Evolutionary conservation across 768 basidiomycete species (phyloP), one percentile per base, ranked within the genome.

Genomic region (Suillus tomentosus): DNA sequence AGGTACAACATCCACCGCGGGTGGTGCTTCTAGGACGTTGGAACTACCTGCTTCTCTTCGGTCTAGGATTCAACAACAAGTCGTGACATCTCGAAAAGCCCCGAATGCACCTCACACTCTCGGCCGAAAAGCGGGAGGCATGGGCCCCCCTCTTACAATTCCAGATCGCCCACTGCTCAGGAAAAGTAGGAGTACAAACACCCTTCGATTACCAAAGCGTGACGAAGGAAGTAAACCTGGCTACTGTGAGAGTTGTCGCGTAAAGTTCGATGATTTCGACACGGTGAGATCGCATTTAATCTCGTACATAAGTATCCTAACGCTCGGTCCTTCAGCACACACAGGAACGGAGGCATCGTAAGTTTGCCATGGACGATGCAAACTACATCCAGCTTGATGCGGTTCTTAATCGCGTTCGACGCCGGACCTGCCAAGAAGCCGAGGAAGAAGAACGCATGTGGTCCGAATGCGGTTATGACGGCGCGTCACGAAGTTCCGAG

Each of bases 221-320:
- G 92, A 95, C 64, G 94, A 96, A 78, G 88, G 87, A 19, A 87
- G 84, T 66, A 98, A 97, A 71, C 91, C 96, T 5, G 97, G 97
- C 5, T 99, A 98, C 76, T 99, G 97, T 75, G 97, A 99, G 77
- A 96, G 95, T 73, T 99, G 97, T 76, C 85, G 96, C 45, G 72
- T 83, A 62, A 94, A 94, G 75, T 99, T 96, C 71, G 88, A 90
- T 0, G 90, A 96, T 76, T 96, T 99, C 70, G 85, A 85, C 65
- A 77, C 80, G 68, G 96, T 97, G 69, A 72, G 88, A 31, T 31
- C 27, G 81, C 45, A 31, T 34, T 64, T 27, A 61, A 59, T 4
- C 22, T 61, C 31, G 47, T 24, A 34, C 39, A 22, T 39, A 19
- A 15, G 19, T 62, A 51, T 22, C 10, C 63, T 62, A 42, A 39